Conservation (phyloP, 2,329 filamentous ascomycete species). For the Hyphodiscus sp. region DNA sequence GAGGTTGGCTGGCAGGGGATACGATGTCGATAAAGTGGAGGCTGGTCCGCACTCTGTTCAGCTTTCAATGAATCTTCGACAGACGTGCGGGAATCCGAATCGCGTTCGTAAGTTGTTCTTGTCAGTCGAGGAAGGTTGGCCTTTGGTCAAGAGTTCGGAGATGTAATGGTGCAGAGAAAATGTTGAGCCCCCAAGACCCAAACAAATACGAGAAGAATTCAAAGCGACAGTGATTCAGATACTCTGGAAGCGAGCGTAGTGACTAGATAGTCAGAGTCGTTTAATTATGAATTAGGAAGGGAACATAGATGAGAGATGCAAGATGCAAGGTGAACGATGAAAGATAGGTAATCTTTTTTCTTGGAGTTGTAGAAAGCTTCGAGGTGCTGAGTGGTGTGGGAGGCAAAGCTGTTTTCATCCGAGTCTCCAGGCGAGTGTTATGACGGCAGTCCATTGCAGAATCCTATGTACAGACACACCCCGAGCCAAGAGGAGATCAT, state of each 20-base stretch:
- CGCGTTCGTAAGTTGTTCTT: neutral
- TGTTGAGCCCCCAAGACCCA: neutral
- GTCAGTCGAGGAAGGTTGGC: neutral
- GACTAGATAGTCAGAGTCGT: neutral
- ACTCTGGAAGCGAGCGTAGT: neutral
- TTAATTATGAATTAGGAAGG: neutral
- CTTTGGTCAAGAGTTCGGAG: neutral
- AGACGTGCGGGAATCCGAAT: neutral
- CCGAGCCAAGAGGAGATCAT: too few species aligned
- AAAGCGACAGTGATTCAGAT: neutral
- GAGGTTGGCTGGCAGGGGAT: conserved; percentile 3
- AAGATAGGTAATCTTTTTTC: neutral
- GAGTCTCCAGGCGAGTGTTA: neutral
- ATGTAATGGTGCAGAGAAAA: neutral
- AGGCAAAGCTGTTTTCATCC: neutral
- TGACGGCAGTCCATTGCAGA: neutral
- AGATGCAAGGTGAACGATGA: neutral
- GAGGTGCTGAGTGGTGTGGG: neutral
- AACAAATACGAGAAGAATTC: neutral
- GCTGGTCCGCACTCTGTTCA: neutral
- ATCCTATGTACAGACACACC: too few species aligned
- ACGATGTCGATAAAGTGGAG: neutral
- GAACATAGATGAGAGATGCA: neutral
- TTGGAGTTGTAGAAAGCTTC: too few species aligned
- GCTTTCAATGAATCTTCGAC: neutral